phyloP scores from a whole-genome alignment of 345 rosid species.

The Brassica nigra region DNA sequence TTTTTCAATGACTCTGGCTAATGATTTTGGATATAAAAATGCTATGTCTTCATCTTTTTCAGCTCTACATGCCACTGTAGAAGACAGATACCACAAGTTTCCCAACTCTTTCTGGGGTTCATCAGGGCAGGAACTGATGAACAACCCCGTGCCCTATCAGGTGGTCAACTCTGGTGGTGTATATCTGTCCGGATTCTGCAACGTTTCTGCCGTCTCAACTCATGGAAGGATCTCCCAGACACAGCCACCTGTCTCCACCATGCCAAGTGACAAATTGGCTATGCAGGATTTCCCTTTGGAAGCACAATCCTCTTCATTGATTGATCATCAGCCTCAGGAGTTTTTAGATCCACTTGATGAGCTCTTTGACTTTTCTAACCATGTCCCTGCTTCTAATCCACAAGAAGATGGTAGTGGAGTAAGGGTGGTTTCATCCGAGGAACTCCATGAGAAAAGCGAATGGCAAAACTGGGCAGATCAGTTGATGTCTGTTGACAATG shows the following conservation, averaged over 20 bases:
- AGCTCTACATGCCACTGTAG: conserved; percentile 41
- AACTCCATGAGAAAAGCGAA: conserved; percentile 47
- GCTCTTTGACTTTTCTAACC: conserved; percentile 55
- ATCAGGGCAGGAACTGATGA: conserved; percentile 51
- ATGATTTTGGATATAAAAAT: conserved; percentile 35
- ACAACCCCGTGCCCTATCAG: conserved; percentile 45
- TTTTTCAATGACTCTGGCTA: conserved; percentile 31
- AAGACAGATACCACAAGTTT: conserved; percentile 46
- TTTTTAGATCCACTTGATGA: conserved; percentile 55
- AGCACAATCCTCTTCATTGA: conserved; percentile 39
- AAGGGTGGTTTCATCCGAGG: conserved; percentile 45
- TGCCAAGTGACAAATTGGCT: conserved; percentile 16
- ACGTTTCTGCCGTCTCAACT: conserved; percentile 34
- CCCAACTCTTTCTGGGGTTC: conserved; percentile 49
- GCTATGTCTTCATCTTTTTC: conserved; percentile 56
- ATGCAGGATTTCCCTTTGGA: conserved; percentile 40
- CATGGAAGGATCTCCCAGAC: conserved; percentile 31
- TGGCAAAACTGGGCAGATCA: conserved; percentile 77
- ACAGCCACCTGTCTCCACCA: conserved; percentile 22
- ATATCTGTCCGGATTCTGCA: conserved; percentile 37
- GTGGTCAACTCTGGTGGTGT: conserved; percentile 36
- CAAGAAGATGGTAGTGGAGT: conserved; percentile 33
- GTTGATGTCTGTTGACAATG: conserved; percentile 63
- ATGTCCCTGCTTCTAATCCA: conserved; percentile 43
- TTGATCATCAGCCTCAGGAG: conserved; percentile 47